A percentile compares a stretch with the other conserved stretches of the same genome.
These are phyloP conservation scores for Lentinula detonsa DNA, from an alignment of 768 basidiomycete genomes.

Conservation along the genomic window DNA sequence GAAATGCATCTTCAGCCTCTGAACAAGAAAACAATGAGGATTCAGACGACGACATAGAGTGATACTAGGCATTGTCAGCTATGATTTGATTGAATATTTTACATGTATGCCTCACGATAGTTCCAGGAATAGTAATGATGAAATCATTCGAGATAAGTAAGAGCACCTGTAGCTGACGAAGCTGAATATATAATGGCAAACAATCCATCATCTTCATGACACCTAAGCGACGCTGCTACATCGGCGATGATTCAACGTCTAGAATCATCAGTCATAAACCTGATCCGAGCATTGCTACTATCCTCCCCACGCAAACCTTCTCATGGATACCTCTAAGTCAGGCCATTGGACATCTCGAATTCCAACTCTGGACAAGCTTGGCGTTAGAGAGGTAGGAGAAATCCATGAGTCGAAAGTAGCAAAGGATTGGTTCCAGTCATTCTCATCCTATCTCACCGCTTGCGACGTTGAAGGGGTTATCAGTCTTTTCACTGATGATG, in stretches of 20 bases:
- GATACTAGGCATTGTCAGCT: not conserved
- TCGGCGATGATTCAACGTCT: too few relatives aligned
- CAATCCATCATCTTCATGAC: too few relatives aligned
- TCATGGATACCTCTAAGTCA: slow-evolving; percentile 2
- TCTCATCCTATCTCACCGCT: slow-evolving; percentile 10
- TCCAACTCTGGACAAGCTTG: slow-evolving; percentile 1
- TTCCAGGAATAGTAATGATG: not conserved
- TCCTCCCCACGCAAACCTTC: not conserved
- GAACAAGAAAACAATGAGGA: not conserved
- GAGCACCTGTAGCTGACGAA: too few relatives aligned
- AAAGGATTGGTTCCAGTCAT: slow-evolving; percentile 15
- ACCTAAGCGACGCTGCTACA: not conserved
- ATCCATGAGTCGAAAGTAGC: not conserved
- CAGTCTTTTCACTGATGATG: slow-evolving; percentile 22
- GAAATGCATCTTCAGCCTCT: not conserved
- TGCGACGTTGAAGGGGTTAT: slow-evolving; percentile 13
- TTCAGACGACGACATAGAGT: not conserved
- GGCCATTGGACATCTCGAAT: not conserved
- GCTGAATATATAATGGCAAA: too few relatives aligned
- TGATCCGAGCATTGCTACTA: not conserved
- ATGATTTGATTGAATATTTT: not conserved
- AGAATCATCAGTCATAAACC: not conserved
- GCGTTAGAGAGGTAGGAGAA: not conserved
- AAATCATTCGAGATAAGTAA: too few relatives aligned
- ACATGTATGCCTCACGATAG: not conserved